Base-by-base conservation (phyloP, 106 monocot species). In the Gastrodia elata region DNA sequence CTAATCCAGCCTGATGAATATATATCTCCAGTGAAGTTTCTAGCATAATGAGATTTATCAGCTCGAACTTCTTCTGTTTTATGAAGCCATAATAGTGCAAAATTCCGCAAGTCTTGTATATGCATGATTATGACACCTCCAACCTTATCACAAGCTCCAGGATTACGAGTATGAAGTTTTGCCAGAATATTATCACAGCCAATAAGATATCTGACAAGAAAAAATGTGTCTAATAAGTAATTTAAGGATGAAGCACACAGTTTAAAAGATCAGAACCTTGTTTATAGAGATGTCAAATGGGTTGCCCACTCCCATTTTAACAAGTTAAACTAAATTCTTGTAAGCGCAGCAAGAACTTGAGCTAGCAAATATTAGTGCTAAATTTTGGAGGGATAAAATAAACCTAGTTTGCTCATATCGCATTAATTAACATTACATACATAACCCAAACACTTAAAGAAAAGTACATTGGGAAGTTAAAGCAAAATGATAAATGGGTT, bases 91-190 rank as follows among this genome's bases (percentile, higher is more conserved):
- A 91, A 33, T 37, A 98, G 39, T 43, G 93, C 98, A 84, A 98
- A 98, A 70, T 87, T 87, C 72, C 82, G 78, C 2, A 98, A 81
- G 79, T 98, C 93, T 59, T 98, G 91, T 76, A 93, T 93, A 75
- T 98, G 98, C 98, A 98, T 98, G 39, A 98, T 85, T 76, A 98
- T 98, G 44, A 98, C 98, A 71, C 98, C 98, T 68, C 98, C 98
- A 80, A 98, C 98, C 80, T 98, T 98, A 59, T 98, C 91, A 72
- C 98, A 98, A 71, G 91, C 90, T 79, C 80, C 76, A 24, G 98
- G 93, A 72, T 98, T 88, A 32, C 88, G 78, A 65, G 91, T 98
- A 79, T 98, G 98, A 49, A 89, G 44, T 68, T 82, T 82, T 64
- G 98, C 98, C 57, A 98, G 91, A 36, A 79, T 83, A 74, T 98